Percentiles rank a stretch among this genome's conserved stretches.
phyloP scores from a whole-genome alignment of 2,329 filamentous ascomycete genomes.

The Fusarium globosum region DNA sequence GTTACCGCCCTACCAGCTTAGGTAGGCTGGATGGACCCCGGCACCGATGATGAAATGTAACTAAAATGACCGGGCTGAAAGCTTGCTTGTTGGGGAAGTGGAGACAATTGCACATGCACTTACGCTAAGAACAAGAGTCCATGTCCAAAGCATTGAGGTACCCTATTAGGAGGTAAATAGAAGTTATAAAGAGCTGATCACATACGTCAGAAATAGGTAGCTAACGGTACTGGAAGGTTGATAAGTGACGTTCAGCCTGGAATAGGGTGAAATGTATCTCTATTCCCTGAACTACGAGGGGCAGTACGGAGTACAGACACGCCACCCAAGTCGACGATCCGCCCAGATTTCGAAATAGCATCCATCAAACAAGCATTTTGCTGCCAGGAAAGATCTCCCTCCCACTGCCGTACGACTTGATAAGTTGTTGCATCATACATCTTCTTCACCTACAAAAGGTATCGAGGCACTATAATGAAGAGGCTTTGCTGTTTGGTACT shows the following conservation, averaged over 20 bases:
- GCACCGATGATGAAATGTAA: conserved; percentile 35
- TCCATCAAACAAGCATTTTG: neutral
- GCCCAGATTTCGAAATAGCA: neutral
- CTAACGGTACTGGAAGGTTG: neutral
- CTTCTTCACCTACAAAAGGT: neutral
- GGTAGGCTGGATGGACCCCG: conserved; percentile 20
- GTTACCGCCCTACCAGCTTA: neutral
- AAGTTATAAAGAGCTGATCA: neutral
- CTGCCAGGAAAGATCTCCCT: neutral
- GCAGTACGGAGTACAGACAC: neutral
- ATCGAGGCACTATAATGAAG: neutral
- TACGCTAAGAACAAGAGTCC: neutral
- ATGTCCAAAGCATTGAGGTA: neutral
- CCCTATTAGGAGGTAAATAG: neutral
- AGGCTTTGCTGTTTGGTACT: neutral
- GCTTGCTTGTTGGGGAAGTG: conserved; percentile 37
- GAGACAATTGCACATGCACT: conserved; percentile 21
- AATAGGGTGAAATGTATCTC: neutral
- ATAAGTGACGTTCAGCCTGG: neutral
- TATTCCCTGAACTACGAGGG: neutral
- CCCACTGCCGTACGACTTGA: neutral
- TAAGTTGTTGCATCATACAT: neutral
- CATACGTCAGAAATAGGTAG: neutral
- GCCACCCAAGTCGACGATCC: conserved; percentile 13
- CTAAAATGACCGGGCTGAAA: conserved; percentile 27